These are phyloP conservation scores for Parmales sp. DNA, from an alignment of 108 stramenopile genomes.

Conservation along the genomic window DNA sequence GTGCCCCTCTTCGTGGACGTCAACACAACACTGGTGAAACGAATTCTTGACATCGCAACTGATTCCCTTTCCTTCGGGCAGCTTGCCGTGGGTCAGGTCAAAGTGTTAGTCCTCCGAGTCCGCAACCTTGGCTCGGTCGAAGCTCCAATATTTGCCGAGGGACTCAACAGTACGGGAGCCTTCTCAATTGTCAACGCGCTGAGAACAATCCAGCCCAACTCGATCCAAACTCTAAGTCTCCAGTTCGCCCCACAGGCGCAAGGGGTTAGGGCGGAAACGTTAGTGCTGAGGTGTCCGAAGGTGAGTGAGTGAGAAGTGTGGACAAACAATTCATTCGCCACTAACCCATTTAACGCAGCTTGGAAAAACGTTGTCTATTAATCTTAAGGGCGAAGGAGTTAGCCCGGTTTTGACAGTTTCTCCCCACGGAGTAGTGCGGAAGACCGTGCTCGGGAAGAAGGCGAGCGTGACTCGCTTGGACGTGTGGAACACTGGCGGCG, in stretches of 20 bases:
- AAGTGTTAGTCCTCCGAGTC: slow-evolving; percentile 14
- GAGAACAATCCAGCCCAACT: slow-evolving; percentile 16
- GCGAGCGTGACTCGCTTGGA: not conserved
- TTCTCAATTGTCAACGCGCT: slow-evolving; percentile 34
- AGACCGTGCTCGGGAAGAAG: not conserved
- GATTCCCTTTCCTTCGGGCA: slow-evolving; percentile 22
- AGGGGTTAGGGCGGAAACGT: slow-evolving; percentile 23
- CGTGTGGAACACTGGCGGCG: not conserved
- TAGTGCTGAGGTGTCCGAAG: slow-evolving; percentile 15
- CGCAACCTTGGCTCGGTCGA: slow-evolving; percentile 18
- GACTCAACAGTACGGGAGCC: slow-evolving; percentile 28
- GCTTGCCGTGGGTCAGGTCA: slow-evolving; percentile 26
- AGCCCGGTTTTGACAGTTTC: slow-evolving; percentile 19
- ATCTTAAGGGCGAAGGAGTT: slow-evolving; percentile 35
- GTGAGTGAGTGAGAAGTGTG: no score
- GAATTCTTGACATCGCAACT: slow-evolving; percentile 15
- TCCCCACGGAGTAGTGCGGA: slow-evolving; percentile 9
- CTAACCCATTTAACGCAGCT: no score
- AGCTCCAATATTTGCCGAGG: slow-evolving; percentile 12
- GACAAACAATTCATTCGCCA: no score
- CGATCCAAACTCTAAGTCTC: slow-evolving; percentile 9
- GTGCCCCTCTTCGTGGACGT: slow-evolving; percentile 27
- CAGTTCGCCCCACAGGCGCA: slow-evolving; percentile 26
- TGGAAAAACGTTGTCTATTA: slow-evolving; percentile 20
- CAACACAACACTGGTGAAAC: slow-evolving; percentile 24